phyloP scores from a whole-genome alignment of 2,329 filamentous ascomycete genomes.

The Ophiostoma triangulosporum region DNA sequence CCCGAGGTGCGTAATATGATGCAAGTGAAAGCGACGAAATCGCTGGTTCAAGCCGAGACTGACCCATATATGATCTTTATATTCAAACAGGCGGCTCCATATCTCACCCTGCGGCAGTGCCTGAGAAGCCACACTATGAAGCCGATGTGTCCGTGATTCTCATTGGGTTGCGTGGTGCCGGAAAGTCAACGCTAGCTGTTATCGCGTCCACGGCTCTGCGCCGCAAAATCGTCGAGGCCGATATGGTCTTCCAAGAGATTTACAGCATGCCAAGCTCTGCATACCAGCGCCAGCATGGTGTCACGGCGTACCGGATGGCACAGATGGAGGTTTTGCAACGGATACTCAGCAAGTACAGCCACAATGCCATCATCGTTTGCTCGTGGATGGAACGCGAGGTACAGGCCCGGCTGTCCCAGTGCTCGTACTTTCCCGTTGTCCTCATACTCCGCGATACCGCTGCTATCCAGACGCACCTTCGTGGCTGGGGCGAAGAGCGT shows the following conservation, averaged over 20 bases:
- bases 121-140: constrained; percentile 27
- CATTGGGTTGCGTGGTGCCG: constrained; percentile 57
- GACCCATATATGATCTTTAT: not conserved
- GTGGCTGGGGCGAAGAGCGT: constrained; percentile 23
- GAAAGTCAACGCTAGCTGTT: constrained; percentile 58
- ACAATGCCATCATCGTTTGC: constrained; percentile 54
- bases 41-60: no score
- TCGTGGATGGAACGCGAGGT: constrained; percentile 49
- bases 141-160: constrained; percentile 54
- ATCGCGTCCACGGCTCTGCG: constrained; percentile 55
- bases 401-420: constrained; percentile 44
- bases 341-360: constrained; percentile 43
- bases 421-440: constrained; percentile 49
- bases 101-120: not conserved
- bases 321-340: constrained; percentile 48
- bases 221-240: constrained; percentile 42
- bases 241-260: constrained; percentile 50
- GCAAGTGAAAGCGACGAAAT: not conserved
- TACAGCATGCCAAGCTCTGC: constrained; percentile 45
- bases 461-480: constrained; percentile 44
- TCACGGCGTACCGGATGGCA: constrained; percentile 44
- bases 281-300: constrained; percentile 48
- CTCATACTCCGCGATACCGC: constrained; percentile 52
- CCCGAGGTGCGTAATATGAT: not conserved
- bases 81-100: not conserved